These are phyloP conservation scores for Aureobasidium zeae DNA, from an alignment of 2,329 filamentous ascomycete genomes.

Conservation along the genomic window DNA sequence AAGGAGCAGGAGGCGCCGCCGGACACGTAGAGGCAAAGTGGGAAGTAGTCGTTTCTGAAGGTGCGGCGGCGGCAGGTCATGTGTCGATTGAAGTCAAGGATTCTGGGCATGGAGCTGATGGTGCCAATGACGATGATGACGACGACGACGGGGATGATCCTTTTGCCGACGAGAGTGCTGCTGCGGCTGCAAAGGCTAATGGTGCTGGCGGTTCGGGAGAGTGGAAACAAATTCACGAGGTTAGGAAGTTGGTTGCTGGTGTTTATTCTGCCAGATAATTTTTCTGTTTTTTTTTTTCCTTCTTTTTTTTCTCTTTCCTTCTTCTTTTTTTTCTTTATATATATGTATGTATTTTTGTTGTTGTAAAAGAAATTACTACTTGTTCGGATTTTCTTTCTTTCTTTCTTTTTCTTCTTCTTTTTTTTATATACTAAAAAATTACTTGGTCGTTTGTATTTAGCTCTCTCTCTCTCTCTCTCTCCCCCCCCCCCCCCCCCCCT, in stretches of 20 bases:
- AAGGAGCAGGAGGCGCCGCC: slow-evolving; percentile 56
- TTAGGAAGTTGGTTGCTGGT: slow-evolving; percentile 17
- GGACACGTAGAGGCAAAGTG: slow-evolving; percentile 77
- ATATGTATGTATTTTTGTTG: no score
- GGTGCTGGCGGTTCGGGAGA: not conserved
- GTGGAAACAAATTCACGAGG: slow-evolving; percentile 15
- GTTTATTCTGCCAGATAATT: slow-evolving; percentile 15
- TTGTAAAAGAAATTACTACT: no score
- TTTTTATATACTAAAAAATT: no score
- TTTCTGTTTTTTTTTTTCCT: not conserved
- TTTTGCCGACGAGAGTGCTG: slow-evolving; percentile 16
- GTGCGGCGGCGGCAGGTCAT: slow-evolving; percentile 38
- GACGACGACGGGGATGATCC: slow-evolving; percentile 33
- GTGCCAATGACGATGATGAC: slow-evolving; percentile 53
- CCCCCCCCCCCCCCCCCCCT: no score
- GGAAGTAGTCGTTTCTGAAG: slow-evolving; percentile 50
- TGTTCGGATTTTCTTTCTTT: no score
- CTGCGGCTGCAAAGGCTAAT: no score
- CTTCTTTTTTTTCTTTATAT: not conserved
- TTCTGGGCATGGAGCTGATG: slow-evolving; percentile 41
- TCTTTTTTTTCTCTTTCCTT: not conserved
- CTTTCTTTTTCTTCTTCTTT: no score
- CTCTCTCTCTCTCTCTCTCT: no score
- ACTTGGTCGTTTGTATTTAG: no score
- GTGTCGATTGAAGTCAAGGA: no score